phyloP scores from a whole-genome alignment of 1,284 basidiomycete genomes.

The Coriolopsis trogii region DNA sequence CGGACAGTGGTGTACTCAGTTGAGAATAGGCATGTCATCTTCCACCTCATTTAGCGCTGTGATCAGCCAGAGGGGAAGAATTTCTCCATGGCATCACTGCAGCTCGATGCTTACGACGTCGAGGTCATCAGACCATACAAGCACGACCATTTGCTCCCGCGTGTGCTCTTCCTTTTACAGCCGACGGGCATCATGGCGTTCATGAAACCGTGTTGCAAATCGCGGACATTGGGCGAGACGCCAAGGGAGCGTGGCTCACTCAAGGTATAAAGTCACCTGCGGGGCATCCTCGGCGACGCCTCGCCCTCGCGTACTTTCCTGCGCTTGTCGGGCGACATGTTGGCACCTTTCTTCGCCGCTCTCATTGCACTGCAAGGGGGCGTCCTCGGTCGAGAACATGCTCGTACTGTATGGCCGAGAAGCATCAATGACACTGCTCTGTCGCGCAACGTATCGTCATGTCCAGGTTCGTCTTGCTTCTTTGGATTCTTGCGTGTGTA shows the following conservation, averaged over 20 bases:
- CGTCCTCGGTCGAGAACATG: conserved; percentile 12
- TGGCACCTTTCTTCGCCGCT: conserved; percentile 13
- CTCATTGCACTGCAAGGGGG: conserved; percentile 9
- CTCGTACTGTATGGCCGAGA: too few relatives aligned
- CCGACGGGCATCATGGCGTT: background rate
- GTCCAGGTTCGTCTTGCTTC: conserved; percentile 19
- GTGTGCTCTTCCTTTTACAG: too few relatives aligned
- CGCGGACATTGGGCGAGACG: background rate
- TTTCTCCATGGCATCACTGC: too few relatives aligned
- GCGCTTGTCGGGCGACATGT: conserved; percentile 6
- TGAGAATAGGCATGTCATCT: too few relatives aligned
- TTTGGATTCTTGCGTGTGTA: background rate
- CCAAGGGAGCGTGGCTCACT: background rate
- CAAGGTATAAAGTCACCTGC: conserved; percentile 16
- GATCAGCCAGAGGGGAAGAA: too few relatives aligned
- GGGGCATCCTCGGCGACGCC: conserved; percentile 19
- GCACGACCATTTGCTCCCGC: too few relatives aligned
- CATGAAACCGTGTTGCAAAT: background rate
- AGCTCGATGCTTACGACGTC: too few relatives aligned
- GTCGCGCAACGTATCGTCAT: conserved; percentile 23
- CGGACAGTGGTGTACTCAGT: too few relatives aligned
- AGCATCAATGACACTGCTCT: conserved; percentile 5
- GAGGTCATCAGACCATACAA: too few relatives aligned
- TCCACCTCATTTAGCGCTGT: too few relatives aligned
- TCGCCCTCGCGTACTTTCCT: conserved; percentile 11